These are phyloP conservation scores for Ploettnerulaceae sp. DNA, from an alignment of 2,329 filamentous ascomycete species.

Conservation along the genomic window DNA sequence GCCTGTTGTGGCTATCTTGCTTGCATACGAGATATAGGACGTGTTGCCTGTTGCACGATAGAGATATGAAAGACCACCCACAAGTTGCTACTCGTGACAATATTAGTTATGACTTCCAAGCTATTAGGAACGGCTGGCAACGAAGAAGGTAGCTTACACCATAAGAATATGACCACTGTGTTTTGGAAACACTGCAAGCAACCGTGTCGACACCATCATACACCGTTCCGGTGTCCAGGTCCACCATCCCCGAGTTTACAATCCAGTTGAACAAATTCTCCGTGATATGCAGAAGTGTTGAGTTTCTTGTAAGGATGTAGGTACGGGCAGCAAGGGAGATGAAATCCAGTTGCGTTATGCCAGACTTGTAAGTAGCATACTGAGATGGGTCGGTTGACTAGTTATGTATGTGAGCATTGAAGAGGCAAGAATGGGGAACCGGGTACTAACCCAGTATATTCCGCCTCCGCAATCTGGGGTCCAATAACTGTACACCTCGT, in stretches of 20 bases:
- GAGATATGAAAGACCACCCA: constrained; percentile 7
- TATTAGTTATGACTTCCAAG: neutral
- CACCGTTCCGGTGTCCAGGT: constrained; percentile 1
- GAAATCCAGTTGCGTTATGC: constrained; percentile 9
- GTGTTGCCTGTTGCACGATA: constrained; percentile 7
- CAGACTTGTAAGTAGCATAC: constrained; percentile 7
- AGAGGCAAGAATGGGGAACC: neutral
- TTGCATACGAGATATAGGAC: constrained; percentile 6
- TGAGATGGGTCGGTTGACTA: constrained; percentile 6
- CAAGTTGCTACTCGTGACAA: neutral
- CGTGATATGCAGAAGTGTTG: constrained; percentile 3
- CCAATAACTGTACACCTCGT: constrained; percentile 8
- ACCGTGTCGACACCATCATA: constrained; percentile 7
- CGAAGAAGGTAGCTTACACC: neutral
- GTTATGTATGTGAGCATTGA: neutral
- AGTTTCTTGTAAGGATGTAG: constrained; percentile 5
- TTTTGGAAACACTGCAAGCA: neutral
- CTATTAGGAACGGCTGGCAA: neutral
- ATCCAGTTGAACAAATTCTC: constrained; percentile 7
- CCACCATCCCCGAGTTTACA: constrained; percentile 2
- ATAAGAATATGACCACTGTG: constrained; percentile 8
- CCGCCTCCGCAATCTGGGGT: constrained; percentile 4
- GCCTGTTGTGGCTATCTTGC: neutral
- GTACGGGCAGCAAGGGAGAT: constrained; percentile 5
- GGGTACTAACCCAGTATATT: constrained; percentile 5